A percentile compares a stretch with the other conserved stretches of the same genome.
Conservation (phyloP, 2,329 filamentous ascomycete genomes). For the Chalaropsis thielavioides region DNA sequence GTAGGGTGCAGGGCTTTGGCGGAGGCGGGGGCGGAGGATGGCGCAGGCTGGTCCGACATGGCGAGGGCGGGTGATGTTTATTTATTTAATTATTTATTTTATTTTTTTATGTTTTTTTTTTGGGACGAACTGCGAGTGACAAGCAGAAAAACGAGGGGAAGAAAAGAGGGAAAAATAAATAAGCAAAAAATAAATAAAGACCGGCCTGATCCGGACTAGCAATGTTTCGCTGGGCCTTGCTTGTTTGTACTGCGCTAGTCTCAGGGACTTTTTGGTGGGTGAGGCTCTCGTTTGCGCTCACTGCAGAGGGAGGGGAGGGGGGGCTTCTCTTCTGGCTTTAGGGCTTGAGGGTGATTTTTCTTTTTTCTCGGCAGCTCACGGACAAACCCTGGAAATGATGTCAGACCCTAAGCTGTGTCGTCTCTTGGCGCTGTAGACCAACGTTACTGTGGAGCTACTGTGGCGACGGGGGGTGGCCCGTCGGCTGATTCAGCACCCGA, state of each 20-base stretch:
- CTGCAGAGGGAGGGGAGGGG: neutral
- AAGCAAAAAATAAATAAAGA: neutral
- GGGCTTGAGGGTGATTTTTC: neutral
- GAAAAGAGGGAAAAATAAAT: neutral
- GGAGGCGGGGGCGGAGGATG: constrained; percentile 1
- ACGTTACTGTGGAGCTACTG: neutral
- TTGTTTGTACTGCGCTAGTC: neutral
- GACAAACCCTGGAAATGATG: neutral
- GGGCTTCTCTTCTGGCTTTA: neutral
- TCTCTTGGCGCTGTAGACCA: neutral
- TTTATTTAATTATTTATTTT: neutral
- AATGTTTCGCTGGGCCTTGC: neutral
- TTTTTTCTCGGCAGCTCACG: neutral
- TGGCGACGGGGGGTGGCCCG: neutral
- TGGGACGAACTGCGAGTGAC: neutral
- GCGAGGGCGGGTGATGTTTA: neutral
- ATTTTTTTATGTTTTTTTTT: neutral
- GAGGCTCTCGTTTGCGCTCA: neutral
- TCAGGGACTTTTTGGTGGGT: neutral
- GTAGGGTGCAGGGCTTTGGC: constrained; percentile 30
- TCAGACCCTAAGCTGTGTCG: neutral
- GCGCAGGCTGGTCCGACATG: constrained; percentile 6
- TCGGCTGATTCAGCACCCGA: neutral
- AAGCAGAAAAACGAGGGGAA: neutral
- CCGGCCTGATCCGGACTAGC: neutral